Conservation (phyloP, 176 grass and related monocot genomes). For the Eleusine indica region DNA sequence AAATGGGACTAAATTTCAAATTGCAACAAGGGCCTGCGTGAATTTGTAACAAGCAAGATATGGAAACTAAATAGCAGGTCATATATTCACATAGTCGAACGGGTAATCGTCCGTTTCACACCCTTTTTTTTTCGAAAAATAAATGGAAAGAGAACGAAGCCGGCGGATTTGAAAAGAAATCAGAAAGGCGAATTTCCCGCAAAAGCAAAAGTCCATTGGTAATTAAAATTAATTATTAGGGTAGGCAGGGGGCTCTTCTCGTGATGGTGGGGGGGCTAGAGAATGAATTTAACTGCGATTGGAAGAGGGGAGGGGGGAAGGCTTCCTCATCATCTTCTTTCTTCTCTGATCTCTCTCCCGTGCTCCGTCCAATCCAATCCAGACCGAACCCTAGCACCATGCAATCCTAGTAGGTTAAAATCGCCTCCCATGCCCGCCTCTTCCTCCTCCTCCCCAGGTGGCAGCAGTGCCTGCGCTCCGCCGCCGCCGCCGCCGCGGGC, state of each 20-base stretch:
- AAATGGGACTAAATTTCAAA: no score
- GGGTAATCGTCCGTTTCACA: neutral
- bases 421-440: constrained; percentile 36
- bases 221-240: neutral
- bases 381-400: constrained; percentile 17
- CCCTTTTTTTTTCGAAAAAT: neutral
- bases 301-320: neutral
- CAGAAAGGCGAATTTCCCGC: neutral
- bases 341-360: neutral
- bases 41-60: neutral
- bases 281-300: constrained; percentile 1
- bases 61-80: neutral
- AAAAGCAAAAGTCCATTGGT: neutral
- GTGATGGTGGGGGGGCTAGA: neutral
- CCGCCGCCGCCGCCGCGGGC: constrained; percentile 42
- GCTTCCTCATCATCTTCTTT: neutral
- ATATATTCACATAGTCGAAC: neutral
- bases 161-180: neutral
- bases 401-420: neutral
- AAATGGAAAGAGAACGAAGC: neutral
- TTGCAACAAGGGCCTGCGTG: neutral
- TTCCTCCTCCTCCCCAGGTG: constrained; percentile 20
- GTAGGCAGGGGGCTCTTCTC: neutral
- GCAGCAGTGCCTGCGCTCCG: neutral
- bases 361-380: neutral